phyloP scores from a whole-genome alignment of 306 rosid species.

The Cucumis cinereus region DNA sequence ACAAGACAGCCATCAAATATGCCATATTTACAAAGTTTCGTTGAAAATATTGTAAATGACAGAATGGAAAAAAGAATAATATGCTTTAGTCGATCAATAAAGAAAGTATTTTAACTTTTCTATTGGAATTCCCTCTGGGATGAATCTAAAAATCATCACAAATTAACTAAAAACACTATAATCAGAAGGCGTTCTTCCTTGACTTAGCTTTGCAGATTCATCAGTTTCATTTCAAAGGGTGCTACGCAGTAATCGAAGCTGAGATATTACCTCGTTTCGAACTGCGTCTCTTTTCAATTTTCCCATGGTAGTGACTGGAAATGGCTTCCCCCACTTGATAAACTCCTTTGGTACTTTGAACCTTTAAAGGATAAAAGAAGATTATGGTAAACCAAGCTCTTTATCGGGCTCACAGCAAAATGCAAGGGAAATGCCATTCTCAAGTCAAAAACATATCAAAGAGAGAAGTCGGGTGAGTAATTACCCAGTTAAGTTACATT shows the following conservation, averaged over 20 bases:
- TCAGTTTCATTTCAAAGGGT: conserved; percentile 28
- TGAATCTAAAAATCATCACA: background rate
- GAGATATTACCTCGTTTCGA: conserved; percentile 32
- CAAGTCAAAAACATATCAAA: background rate
- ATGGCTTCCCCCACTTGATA: conserved; percentile 46
- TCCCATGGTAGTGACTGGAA: conserved; percentile 62
- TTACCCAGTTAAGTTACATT: conserved; percentile 52
- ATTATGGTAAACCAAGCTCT: background rate
- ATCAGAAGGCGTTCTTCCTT: background rate
- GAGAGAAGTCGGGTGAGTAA: conserved; percentile 5
- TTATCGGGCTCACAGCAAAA: background rate
- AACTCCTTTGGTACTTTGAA: conserved; percentile 68
- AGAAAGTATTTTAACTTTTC: background rate
- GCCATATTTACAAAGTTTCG: background rate
- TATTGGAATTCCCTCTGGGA: background rate
- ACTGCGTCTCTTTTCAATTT: conserved; percentile 54
- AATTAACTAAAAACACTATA: background rate
- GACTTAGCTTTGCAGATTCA: background rate
- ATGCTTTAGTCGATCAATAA: background rate
- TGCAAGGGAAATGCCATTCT: background rate
- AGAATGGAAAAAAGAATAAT: background rate
- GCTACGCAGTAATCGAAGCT: conserved; percentile 33
- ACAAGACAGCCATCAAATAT: background rate
- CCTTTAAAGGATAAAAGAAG: conserved; percentile 30
- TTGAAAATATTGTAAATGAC: background rate